These are phyloP conservation scores for Pythium pectinolyticum DNA, from an alignment of 352 stramenopile genomes.

Conservation along the genomic window DNA sequence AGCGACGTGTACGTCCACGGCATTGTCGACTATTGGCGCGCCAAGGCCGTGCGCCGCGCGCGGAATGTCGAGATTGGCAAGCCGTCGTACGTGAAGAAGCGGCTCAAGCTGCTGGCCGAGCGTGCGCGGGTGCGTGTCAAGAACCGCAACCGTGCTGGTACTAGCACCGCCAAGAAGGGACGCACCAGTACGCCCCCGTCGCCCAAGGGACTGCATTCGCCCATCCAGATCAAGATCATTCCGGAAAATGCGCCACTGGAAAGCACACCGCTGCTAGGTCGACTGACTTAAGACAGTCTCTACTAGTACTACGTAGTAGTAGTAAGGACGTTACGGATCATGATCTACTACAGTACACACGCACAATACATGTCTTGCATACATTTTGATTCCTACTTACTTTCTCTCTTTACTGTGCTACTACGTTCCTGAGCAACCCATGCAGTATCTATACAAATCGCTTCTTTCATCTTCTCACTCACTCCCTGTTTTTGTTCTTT, in stretches of 20 bases:
- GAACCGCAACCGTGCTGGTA: constrained; percentile 47
- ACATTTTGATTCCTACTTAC: too few relatives aligned
- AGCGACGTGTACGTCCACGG: constrained; percentile 67
- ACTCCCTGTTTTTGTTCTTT: neutral
- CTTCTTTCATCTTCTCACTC: too few relatives aligned
- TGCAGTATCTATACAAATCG: too few relatives aligned
- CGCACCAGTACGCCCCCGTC: neutral
- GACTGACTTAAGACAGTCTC: too few relatives aligned
- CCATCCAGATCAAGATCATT: constrained; percentile 52
- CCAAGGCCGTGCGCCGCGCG: constrained; percentile 35
- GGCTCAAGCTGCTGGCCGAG: constrained; percentile 54
- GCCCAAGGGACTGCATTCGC: constrained; percentile 30
- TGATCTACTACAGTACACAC: too few relatives aligned
- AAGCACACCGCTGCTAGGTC: constrained; percentile 43
- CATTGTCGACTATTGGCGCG: constrained; percentile 59
- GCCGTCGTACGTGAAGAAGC: constrained; percentile 23
- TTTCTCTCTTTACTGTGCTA: too few relatives aligned
- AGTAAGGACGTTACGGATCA: too few relatives aligned
- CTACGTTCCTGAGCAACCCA: too few relatives aligned
- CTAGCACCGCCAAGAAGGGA: constrained; percentile 33
- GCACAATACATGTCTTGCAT: too few relatives aligned
- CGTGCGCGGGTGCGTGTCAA: constrained; percentile 48
- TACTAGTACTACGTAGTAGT: constrained; percentile 4
- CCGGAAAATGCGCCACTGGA: too few relatives aligned
- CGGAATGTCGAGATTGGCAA: constrained; percentile 31